A percentile compares a stretch with the other conserved stretches of the same genome.
These are phyloP conservation scores for Zopfochytrium polystomum DNA, from an alignment of 371 early-diverging fungal genomes.

Conservation along the genomic window DNA sequence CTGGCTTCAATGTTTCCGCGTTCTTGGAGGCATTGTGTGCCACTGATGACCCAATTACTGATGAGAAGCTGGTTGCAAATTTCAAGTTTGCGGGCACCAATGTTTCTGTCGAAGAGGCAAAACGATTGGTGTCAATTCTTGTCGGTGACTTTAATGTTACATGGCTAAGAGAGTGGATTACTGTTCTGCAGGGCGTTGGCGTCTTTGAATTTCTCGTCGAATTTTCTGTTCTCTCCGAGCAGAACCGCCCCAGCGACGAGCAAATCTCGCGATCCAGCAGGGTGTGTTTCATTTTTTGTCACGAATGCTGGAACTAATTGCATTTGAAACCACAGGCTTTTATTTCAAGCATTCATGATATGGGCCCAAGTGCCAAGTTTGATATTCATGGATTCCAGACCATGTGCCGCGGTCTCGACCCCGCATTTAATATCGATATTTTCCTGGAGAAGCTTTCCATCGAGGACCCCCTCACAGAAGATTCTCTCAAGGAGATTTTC, in stretches of 20 bases:
- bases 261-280: neutral
- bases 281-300: too few relatives aligned
- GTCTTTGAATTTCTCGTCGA: slow-evolving; percentile 15
- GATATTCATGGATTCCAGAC: slow-evolving; percentile 24
- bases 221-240: neutral
- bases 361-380: slow-evolving; percentile 23
- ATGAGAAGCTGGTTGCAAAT: slow-evolving; percentile 10
- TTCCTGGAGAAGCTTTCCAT: slow-evolving; percentile 19
- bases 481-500: neutral
- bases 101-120: neutral
- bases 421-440: slow-evolving; percentile 17
- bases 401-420: slow-evolving; percentile 10
- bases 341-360: slow-evolving; percentile 22
- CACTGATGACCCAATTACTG: slow-evolving; percentile 7
- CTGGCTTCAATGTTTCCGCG: slow-evolving; percentile 15
- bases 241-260: neutral
- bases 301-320: too few relatives aligned
- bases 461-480: neutral
- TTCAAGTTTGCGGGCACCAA: slow-evolving; percentile 18
- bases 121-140: slow-evolving; percentile 6
- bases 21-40: slow-evolving; percentile 22
- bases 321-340: slow-evolving; percentile 11
- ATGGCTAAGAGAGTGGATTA: slow-evolving; percentile 6
- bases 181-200: slow-evolving; percentile 11
- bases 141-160: slow-evolving; percentile 13